phyloP scores from a whole-genome alignment of 805 yeast genomes.

The Candida ficus region DNA sequence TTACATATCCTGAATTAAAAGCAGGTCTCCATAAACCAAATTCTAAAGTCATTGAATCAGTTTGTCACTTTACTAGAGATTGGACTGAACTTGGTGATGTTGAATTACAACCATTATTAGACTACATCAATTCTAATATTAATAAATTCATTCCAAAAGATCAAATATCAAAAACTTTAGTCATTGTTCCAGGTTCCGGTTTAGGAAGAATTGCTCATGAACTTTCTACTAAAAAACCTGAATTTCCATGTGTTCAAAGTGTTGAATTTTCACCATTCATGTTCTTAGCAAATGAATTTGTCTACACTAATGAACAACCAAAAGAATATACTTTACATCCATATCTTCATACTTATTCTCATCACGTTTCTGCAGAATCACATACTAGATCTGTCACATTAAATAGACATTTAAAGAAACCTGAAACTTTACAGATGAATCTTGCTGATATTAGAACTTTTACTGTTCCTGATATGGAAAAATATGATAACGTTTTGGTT shows the following conservation, averaged over 20 bases:
- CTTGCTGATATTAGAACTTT: constrained; percentile 65
- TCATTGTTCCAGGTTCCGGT: constrained; percentile 87
- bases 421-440: constrained; percentile 41
- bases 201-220: constrained; percentile 74
- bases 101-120: constrained; percentile 50
- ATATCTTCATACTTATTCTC: constrained; percentile 61
- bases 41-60: constrained; percentile 55
- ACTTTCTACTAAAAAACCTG: constrained; percentile 34
- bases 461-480: constrained; percentile 24
- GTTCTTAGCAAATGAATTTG: constrained; percentile 62
- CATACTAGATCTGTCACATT: constrained; percentile 46
- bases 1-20: constrained; percentile 41
- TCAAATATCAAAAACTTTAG: constrained; percentile 36
- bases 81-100: constrained; percentile 50
- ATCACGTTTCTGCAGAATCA: constrained; percentile 42
- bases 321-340: constrained; percentile 34
- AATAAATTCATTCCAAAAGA: constrained; percentile 22
- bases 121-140: constrained; percentile 45
- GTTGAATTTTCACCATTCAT: constrained; percentile 74
- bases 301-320: constrained; percentile 31
- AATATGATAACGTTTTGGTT: constrained; percentile 45
- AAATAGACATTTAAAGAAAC: constrained; percentile 30
- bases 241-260: constrained; percentile 53
- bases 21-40: constrained; percentile 23
- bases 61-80: constrained; percentile 77